Conservation (phyloP, 2,329 filamentous ascomycete genomes). For the Sclerotinia borealis region DNA sequence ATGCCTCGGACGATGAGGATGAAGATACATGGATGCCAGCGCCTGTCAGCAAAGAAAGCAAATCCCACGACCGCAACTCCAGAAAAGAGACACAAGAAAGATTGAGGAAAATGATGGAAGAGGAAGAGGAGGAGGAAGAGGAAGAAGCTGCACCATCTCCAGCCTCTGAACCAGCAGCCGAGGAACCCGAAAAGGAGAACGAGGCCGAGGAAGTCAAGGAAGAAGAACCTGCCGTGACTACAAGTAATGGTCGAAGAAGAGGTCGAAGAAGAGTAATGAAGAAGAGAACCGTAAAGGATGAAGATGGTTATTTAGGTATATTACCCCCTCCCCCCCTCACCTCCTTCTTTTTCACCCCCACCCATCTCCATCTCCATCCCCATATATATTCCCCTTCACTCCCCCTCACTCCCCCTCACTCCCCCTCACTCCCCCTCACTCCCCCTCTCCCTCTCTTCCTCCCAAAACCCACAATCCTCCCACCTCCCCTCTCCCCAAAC, state of each 20-base stretch:
- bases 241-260: constrained; percentile 60
- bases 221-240: constrained; percentile 41
- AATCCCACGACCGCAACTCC: constrained; percentile 35
- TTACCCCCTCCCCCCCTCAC: constrained; percentile 9
- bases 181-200: constrained; percentile 34
- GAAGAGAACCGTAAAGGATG: constrained; percentile 81
- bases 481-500: background rate
- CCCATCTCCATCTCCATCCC: background rate
- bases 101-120: constrained; percentile 71
- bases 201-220: constrained; percentile 37
- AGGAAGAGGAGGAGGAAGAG: constrained; percentile 46
- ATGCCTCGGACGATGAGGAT: constrained; percentile 51
- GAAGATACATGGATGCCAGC: constrained; percentile 37
- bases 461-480: background rate
- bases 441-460: background rate
- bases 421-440: background rate
- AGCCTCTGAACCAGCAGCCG: constrained; percentile 17
- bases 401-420: background rate
- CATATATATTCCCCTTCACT: background rate
- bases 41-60: constrained; percentile 31
- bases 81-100: constrained; percentile 60
- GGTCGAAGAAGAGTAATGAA: constrained; percentile 77
- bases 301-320: constrained; percentile 83
- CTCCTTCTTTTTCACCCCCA: background rate
- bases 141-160: constrained; percentile 38